Evolutionary conservation across 345 rosid species (phyloP), one percentile per base, ranked within the genome.

Genomic region (Boechera divaricarpa): DNA sequence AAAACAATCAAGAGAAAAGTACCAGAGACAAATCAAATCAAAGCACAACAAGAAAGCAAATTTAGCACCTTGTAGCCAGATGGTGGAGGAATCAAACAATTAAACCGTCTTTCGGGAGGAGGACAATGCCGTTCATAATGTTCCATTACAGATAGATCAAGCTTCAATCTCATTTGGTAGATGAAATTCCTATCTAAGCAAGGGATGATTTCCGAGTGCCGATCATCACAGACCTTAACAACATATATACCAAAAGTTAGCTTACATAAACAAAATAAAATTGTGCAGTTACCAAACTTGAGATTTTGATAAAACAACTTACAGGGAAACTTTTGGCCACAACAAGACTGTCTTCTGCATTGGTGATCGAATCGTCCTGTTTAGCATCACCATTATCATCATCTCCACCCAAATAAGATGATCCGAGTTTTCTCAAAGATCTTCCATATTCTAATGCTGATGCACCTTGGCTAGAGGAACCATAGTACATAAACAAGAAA

Each of bases 81-180:
- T 16, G 99, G 99, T 69, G 99, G 99, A 77, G 99, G 99, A 75
- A 95, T 90, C 88, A 95, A 85, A 86, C 99, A 95, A 69, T 95
- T 95, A 82, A 70, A 95, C 57, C 92, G 87, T 83, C 92, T 87
- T 83, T 95, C 99, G 5, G 97, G 92, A 65, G 87, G 88, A 45
- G 99, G 99, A 71, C 99, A 95, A 73, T 95, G 99, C 0, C 99
- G 88, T 79, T 95, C 99, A 53, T 95, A 95, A 82, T 93, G 99
- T 86, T 95, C 98, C 99, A 95, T 95, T 78, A 95, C 10, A 76
- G 91, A 88, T 63, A 95, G 77, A 77, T 95, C 98, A 83, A 95
- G 85, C 91, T 95, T 95, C 86, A 95, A 82, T 83, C 99, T 91
- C 91, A 85, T 77, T 63, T 95, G 99, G 80, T 95, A 95, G 67